phyloP scores from a whole-genome alignment of 1,284 basidiomycete genomes.

The Rhodotorula sp. region DNA sequence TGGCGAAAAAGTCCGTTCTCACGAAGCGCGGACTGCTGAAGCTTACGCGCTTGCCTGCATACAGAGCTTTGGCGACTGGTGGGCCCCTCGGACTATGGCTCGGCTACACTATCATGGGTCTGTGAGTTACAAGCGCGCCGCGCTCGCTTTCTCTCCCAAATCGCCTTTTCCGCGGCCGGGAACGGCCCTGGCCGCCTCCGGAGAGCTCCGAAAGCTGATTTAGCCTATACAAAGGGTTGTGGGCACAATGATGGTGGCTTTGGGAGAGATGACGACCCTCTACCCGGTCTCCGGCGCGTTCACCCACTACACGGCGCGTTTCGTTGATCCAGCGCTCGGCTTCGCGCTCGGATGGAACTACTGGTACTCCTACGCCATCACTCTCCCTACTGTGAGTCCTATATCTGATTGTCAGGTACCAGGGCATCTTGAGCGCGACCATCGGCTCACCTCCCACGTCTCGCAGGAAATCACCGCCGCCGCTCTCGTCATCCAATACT shows the following conservation, averaged over 20 bases:
- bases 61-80: conserved; percentile 44
- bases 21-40: background rate
- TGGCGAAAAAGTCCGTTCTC: background rate
- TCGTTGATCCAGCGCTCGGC: conserved; percentile 51
- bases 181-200: too few species aligned
- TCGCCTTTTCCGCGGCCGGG: background rate
- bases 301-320: conserved; percentile 64
- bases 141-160: background rate
- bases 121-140: background rate
- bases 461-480: conserved; percentile 19
- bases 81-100: conserved; percentile 48
- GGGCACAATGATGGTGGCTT: conserved; percentile 38
- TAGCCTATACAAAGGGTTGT: conserved; percentile 34
- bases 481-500: conserved; percentile 32
- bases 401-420: too few species aligned
- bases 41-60: too few species aligned
- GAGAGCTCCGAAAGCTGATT: background rate
- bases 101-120: conserved; percentile 28
- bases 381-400: conserved; percentile 3
- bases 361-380: conserved; percentile 30
- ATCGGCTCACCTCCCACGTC: background rate
- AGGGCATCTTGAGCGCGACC: background rate
- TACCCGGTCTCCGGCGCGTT: conserved; percentile 47
- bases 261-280: conserved; percentile 49
- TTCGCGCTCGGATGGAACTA: conserved; percentile 47